These are phyloP conservation scores for Daphne laureola DNA, from an alignment of 441 rosid genomes.

Conservation along the genomic window DNA sequence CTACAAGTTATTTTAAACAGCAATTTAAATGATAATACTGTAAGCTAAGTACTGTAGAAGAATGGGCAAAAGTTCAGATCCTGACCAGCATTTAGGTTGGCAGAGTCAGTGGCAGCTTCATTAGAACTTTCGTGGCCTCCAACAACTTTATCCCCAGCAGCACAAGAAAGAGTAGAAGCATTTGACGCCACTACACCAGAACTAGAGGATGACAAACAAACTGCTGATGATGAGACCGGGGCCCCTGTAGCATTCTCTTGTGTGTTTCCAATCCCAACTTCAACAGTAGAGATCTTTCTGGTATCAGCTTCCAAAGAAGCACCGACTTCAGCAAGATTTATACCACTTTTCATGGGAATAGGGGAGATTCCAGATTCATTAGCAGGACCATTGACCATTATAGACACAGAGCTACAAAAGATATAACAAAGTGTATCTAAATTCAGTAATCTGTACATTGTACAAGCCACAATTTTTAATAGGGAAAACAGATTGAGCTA, in stretches of 20 bases:
- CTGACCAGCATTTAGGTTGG: conserved; percentile 37
- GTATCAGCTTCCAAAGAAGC: conserved; percentile 29
- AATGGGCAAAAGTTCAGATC: conserved; percentile 8
- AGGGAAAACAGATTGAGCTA: conserved; percentile 1
- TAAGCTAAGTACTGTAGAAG: conserved; percentile 8
- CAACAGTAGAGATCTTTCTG: conserved; percentile 24
- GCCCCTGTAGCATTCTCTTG: conserved; percentile 28
- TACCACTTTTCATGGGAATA: conserved; percentile 25
- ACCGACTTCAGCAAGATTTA: conserved; percentile 30
- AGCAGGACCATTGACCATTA: conserved; percentile 40
- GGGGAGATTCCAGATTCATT: conserved; percentile 35
- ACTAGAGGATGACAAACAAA: conserved; percentile 55
- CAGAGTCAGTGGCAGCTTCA: conserved; percentile 31
- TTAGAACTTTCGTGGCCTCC: conserved; percentile 28
- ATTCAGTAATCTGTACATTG: conserved; percentile 11
- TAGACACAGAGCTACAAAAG: conserved; percentile 39
- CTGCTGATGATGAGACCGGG: conserved; percentile 43
- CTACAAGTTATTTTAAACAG: conserved; percentile 16
- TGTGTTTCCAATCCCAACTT: conserved; percentile 34
- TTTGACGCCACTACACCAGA: conserved; percentile 46
- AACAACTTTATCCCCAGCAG: conserved; percentile 41
- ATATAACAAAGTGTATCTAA: conserved; percentile 10
- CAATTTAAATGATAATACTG: conserved; percentile 13
- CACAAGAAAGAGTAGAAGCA: conserved; percentile 30
- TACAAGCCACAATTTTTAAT: conserved; percentile 1